These are phyloP conservation scores for Miscanthus sacchariflorus DNA, from an alignment of 202 grass and related monocot species.

Conservation along the genomic window DNA sequence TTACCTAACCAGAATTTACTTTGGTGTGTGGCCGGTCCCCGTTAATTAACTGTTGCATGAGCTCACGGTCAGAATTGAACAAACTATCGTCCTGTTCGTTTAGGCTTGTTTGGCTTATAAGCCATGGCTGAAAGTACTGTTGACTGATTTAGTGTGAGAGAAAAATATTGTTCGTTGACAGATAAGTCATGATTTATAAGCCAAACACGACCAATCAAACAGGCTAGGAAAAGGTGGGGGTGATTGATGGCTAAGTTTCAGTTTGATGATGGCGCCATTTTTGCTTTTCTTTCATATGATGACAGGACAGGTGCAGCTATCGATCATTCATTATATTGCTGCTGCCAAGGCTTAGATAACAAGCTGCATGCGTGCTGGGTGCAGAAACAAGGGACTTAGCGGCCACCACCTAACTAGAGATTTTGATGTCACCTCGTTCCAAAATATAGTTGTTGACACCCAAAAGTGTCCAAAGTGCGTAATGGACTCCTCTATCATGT, in stretches of 20 bases:
- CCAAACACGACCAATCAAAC: too few relatives aligned
- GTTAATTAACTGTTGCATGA: constrained; percentile 43
- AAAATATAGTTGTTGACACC: too few relatives aligned
- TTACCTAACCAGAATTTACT: neutral
- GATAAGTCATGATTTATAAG: too few relatives aligned
- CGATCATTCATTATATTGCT: constrained; percentile 4
- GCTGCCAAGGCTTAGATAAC: neutral
- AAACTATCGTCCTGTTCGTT: too few relatives aligned
- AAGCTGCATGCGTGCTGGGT: neutral
- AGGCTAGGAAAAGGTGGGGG: neutral
- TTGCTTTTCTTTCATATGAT: neutral
- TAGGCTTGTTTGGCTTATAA: too few relatives aligned
- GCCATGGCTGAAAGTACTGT: too few relatives aligned
- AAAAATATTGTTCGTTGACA: too few relatives aligned
- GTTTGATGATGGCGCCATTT: constrained; percentile 48
- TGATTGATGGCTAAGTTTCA: constrained; percentile 27
- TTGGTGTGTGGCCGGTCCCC: constrained; percentile 34
- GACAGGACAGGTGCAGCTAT: constrained; percentile 24
- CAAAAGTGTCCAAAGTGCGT: too few relatives aligned
- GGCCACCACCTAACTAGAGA: neutral
- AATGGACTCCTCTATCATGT: too few relatives aligned
- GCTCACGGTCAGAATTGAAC: constrained; percentile 22
- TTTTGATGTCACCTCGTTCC: neutral
- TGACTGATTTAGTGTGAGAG: too few relatives aligned
- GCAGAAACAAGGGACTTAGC: neutral